These are phyloP conservation scores for Platanthera guangdongensis DNA, from an alignment of 106 monocot species.

Conservation along the genomic window DNA sequence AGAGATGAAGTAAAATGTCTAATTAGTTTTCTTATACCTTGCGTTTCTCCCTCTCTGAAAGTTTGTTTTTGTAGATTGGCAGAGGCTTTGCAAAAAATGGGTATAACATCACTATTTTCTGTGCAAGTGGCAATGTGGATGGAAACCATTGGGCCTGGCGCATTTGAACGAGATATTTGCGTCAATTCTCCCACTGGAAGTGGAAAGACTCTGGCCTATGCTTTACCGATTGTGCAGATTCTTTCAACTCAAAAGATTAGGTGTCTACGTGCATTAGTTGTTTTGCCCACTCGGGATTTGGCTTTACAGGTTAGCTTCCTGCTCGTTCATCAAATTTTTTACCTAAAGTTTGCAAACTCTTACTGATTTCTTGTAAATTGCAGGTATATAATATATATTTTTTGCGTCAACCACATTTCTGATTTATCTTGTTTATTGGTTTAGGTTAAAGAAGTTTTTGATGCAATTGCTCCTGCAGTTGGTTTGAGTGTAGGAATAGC, in stretches of 20 bases:
- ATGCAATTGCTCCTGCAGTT: slow-evolving; percentile 70
- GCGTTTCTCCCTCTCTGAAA: neutral
- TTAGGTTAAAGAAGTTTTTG: slow-evolving; percentile 88
- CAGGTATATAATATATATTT: neutral
- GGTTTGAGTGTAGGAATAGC: slow-evolving; percentile 78
- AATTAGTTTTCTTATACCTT: neutral
- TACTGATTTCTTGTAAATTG: neutral
- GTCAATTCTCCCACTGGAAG: slow-evolving; percentile 96
- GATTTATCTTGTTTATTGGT: slow-evolving; percentile 8
- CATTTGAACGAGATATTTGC: slow-evolving; percentile 86
- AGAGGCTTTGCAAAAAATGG: slow-evolving; percentile 51
- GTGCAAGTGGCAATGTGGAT: slow-evolving; percentile 90
- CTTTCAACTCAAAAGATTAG: slow-evolving; percentile 59
- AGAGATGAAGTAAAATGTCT: neutral
- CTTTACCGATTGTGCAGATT: slow-evolving; percentile 82
- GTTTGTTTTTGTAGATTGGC: slow-evolving; percentile 40
- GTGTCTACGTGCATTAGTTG: slow-evolving; percentile 75
- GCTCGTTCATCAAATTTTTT: neutral
- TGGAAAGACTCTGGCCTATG: slow-evolving; percentile 96
- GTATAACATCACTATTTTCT: slow-evolving; percentile 65
- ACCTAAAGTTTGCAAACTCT: neutral
- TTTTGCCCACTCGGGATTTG: slow-evolving; percentile 84
- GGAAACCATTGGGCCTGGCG: slow-evolving; percentile 83
- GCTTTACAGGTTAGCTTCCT: slow-evolving; percentile 50
- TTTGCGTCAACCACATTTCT: neutral